Evolutionary conservation across 495 filamentous ascomycete species (phyloP).

Genomic region (Hapsidospora chrysogenum): DNA sequence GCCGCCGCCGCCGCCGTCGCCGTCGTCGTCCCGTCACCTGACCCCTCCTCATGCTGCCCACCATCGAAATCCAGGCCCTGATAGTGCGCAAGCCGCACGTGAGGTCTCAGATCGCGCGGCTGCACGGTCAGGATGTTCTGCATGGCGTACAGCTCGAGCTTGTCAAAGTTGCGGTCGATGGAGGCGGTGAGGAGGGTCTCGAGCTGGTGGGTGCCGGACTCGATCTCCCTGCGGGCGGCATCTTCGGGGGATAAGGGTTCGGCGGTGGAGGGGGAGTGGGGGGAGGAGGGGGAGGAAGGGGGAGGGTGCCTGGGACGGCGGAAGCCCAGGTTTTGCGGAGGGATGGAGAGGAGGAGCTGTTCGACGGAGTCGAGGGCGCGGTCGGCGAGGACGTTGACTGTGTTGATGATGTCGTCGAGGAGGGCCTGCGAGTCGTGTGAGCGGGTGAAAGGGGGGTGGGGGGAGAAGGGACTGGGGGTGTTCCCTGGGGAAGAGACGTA

Average conservation of each 20-base stretch:
- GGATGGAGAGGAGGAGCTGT: conserved; percentile 51
- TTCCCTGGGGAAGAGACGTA: too few species aligned
- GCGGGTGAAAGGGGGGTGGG: conserved; percentile 3
- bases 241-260: conserved; percentile 31
- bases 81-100: conserved; percentile 76
- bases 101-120: conserved; percentile 46
- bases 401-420: conserved; percentile 95
- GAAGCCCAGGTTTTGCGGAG: conserved; percentile 66
- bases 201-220: conserved; percentile 77
- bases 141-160: conserved; percentile 84
- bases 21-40: conserved; percentile 2
- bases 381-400: conserved; percentile 78
- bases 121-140: conserved; percentile 69
- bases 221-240: conserved; percentile 57
- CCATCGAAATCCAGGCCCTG: conserved; percentile 30
- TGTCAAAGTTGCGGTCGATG: conserved; percentile 95
- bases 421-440: conserved; percentile 40
- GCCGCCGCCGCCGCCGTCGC: conserved; percentile 20
- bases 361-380: conserved; percentile 73
- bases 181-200: conserved; percentile 86
- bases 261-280: conserved; percentile 20
- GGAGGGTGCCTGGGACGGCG: too few species aligned
- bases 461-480: too few species aligned
- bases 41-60: background rate
- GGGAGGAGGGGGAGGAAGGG: too few species aligned